Evolutionary conservation across 192 early-diverging fungal species (phyloP).

Genomic region (Linnemannia exigua): DNA sequence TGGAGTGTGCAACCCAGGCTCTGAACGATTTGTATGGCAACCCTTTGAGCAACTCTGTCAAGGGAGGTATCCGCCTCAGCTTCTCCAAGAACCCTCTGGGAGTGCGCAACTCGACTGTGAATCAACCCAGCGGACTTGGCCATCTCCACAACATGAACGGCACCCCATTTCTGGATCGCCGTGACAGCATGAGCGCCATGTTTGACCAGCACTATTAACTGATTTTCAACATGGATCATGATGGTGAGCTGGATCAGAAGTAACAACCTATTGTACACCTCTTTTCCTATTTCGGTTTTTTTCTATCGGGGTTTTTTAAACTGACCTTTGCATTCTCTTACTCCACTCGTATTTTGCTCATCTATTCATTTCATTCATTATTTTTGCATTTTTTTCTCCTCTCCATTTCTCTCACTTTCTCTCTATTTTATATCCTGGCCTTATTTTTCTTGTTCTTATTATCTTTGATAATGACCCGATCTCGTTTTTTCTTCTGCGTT

Average conservation of each 20-base stretch:
- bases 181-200: slow-evolving; percentile 58
- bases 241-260: not conserved
- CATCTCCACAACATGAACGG: slow-evolving; percentile 39
- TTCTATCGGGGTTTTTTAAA: slow-evolving; percentile 2
- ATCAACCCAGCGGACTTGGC: slow-evolving; percentile 42
- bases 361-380: not conserved
- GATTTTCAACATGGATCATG: not conserved
- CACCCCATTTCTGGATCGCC: slow-evolving; percentile 37
- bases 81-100: slow-evolving; percentile 99
- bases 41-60: slow-evolving; percentile 85
- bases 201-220: slow-evolving; percentile 56
- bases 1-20: slow-evolving; percentile 90
- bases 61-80: slow-evolving; percentile 94
- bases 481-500: not conserved
- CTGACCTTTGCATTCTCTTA: not conserved
- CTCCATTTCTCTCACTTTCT: not conserved
- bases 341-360: slow-evolving; percentile 2
- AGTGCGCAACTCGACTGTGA: slow-evolving; percentile 69
- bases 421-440: not conserved
- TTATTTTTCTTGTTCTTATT: not conserved
- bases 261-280: not conserved
- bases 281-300: not conserved
- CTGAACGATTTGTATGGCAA: slow-evolving; percentile 90
- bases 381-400: not conserved
- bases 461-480: not conserved